These are phyloP conservation scores for Canavalia gladiata DNA, from an alignment of 306 rosid genomes.

Conservation along the genomic window DNA sequence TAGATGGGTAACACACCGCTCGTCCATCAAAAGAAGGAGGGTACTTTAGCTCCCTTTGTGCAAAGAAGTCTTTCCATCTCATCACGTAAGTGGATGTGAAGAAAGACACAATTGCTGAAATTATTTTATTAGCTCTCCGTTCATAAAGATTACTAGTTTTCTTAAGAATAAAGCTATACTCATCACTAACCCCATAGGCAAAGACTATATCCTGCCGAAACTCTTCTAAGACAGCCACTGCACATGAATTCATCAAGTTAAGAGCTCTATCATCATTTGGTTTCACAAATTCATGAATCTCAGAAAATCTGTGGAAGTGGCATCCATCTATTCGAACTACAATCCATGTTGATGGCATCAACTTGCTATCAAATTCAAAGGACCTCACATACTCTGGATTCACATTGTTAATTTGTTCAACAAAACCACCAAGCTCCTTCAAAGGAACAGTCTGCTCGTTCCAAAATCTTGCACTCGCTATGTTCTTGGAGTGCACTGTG, in stretches of 20 bases:
- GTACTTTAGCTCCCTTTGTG: slow-evolving; percentile 60
- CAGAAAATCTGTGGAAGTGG: slow-evolving; percentile 87
- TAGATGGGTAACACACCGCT: slow-evolving; percentile 84
- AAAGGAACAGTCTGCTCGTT: slow-evolving; percentile 61
- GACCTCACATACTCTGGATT: slow-evolving; percentile 77
- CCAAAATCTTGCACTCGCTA: slow-evolving; percentile 71
- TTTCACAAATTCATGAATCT: slow-evolving; percentile 79
- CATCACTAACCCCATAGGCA: slow-evolving; percentile 85
- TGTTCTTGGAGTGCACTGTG: slow-evolving; percentile 66
- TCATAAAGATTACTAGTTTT: slow-evolving; percentile 66
- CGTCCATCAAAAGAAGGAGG: slow-evolving; percentile 85
- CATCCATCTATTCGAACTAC: slow-evolving; percentile 85
- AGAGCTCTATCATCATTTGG: slow-evolving; percentile 89
- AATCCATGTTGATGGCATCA: slow-evolving; percentile 84
- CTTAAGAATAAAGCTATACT: slow-evolving; percentile 81
- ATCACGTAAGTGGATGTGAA: slow-evolving; percentile 71
- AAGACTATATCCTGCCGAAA: slow-evolving; percentile 71
- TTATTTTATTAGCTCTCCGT: slow-evolving; percentile 65
- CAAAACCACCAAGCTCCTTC: slow-evolving; percentile 82
- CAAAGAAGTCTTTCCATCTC: slow-evolving; percentile 75
- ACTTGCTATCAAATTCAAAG: slow-evolving; percentile 68
- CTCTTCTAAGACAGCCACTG: slow-evolving; percentile 72
- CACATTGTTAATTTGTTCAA: slow-evolving; percentile 68
- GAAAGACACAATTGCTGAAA: slow-evolving; percentile 71
- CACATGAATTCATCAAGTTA: slow-evolving; percentile 86